Conservation (phyloP, 1,284 basidiomycete species). For the Schizophyllum commune region DNA sequence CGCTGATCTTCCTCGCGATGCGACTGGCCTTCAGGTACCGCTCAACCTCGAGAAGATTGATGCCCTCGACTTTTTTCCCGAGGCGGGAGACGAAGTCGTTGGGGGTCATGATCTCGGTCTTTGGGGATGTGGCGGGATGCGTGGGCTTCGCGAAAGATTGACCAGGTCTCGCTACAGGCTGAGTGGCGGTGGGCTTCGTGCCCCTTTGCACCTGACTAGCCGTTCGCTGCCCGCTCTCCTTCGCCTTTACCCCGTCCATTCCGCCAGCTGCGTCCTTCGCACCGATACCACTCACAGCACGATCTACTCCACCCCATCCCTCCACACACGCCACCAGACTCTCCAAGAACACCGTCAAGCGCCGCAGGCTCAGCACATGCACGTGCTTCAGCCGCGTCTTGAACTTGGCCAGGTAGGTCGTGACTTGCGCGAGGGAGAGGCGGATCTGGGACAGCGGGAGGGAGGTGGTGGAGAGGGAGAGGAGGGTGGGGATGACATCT, state of each 20-base stretch:
- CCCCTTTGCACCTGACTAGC: not conserved
- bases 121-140: too few relatives aligned
- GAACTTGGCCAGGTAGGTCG: conserved; percentile 76
- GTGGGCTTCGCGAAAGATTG: too few relatives aligned
- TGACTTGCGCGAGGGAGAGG: conserved; percentile 71
- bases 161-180: too few relatives aligned
- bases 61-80: conserved; percentile 59
- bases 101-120: conserved; percentile 56
- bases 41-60: conserved; percentile 82
- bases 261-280: too few relatives aligned
- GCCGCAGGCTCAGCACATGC: conserved; percentile 77
- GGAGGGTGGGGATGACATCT: conserved; percentile 85
- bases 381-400: conserved; percentile 63
- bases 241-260: not conserved
- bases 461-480: conserved; percentile 76
- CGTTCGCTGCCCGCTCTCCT: not conserved
- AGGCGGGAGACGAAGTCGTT: conserved; percentile 58
- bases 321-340: conserved; percentile 54
- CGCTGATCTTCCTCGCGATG: not conserved
- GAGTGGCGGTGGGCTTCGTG: not conserved
- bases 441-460: conserved; percentile 55
- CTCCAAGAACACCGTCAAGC: conserved; percentile 67
- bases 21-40: conserved; percentile 82
- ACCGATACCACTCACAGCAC: not conserved
- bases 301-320: conserved; percentile 35